A percentile compares a stretch with the other conserved stretches of the same genome.
phyloP scores from a whole-genome alignment of 306 rosid genomes.

The Casuarina glauca region DNA sequence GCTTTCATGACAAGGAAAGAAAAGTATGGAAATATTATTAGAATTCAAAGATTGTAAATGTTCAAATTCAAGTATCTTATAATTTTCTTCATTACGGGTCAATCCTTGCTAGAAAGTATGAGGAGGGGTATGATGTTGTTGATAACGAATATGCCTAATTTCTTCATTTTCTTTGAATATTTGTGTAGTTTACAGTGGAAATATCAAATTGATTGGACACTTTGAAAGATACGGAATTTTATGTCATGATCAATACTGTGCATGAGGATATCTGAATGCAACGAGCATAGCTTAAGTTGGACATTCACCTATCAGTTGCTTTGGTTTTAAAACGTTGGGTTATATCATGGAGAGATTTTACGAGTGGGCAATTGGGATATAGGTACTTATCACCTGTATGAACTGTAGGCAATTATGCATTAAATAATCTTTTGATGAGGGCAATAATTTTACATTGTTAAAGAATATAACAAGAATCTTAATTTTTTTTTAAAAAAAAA shows the following conservation, averaged over 20 bases:
- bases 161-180: not conserved
- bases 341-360: too few relatives aligned
- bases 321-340: too few relatives aligned
- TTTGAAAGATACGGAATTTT: not conserved
- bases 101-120: not conserved
- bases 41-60: not conserved
- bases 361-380: too few relatives aligned
- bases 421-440: too few relatives aligned
- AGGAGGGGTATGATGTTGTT: not conserved
- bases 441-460: too few relatives aligned
- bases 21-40: not conserved
- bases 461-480: too few relatives aligned
- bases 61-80: not conserved
- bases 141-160: not conserved
- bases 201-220: conserved; percentile 10
- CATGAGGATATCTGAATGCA: not conserved
- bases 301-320: too few relatives aligned
- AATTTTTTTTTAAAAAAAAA: too few relatives aligned
- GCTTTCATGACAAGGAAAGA: not conserved
- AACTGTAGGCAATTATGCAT: too few relatives aligned
- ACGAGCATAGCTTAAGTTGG: too few relatives aligned
- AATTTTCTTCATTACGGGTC: not conserved
- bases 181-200: not conserved
- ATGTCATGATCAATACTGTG: not conserved
- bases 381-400: too few relatives aligned